Evolutionary conservation across 208 protist species (phyloP).

Genomic region (Wallacemonas sp.): DNA sequence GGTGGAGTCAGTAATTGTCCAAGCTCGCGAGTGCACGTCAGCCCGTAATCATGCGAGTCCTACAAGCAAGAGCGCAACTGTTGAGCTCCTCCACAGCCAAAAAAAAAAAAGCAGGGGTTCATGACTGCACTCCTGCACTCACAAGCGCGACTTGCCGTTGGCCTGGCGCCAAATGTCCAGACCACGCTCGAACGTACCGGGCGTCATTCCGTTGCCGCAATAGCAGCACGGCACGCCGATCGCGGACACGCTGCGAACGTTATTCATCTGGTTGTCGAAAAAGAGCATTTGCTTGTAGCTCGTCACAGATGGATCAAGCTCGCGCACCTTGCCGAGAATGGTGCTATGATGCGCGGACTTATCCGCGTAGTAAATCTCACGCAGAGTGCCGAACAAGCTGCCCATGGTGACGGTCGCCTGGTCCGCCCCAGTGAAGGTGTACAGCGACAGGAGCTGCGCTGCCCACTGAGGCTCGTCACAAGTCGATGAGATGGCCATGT

Average conservation of each 20-base stretch:
- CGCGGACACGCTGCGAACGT: slow-evolving; percentile 67
- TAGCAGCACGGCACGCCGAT: slow-evolving; percentile 81
- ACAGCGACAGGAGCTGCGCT: slow-evolving; percentile 67
- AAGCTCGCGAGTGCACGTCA: too few relatives aligned
- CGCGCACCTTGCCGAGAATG: slow-evolving; percentile 50
- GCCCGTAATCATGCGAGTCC: too few relatives aligned
- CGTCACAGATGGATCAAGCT: slow-evolving; percentile 37
- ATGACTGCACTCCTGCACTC: not conserved
- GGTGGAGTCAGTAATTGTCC: too few relatives aligned
- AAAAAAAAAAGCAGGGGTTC: too few relatives aligned
- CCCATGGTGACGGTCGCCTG: slow-evolving; percentile 57
- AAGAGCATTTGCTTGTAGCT: slow-evolving; percentile 87
- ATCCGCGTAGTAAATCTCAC: slow-evolving; percentile 78
- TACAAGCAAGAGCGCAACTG: too few relatives aligned
- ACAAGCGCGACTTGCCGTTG: slow-evolving; percentile 11
- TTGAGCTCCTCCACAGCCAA: too few relatives aligned
- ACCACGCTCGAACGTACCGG: slow-evolving; percentile 65
- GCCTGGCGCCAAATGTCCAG: slow-evolving; percentile 58
- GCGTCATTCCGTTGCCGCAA: slow-evolving; percentile 75
- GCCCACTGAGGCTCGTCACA: slow-evolving; percentile 90
- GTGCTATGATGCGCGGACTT: slow-evolving; percentile 72
- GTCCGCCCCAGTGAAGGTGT: slow-evolving; percentile 41
- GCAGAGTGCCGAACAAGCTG: slow-evolving; percentile 67
- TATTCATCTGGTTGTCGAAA: slow-evolving; percentile 91
- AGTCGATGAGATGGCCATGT: slow-evolving; percentile 80